Conservation (phyloP, 495 filamentous ascomycete genomes). For the Staphylotrichum longicolle region DNA sequence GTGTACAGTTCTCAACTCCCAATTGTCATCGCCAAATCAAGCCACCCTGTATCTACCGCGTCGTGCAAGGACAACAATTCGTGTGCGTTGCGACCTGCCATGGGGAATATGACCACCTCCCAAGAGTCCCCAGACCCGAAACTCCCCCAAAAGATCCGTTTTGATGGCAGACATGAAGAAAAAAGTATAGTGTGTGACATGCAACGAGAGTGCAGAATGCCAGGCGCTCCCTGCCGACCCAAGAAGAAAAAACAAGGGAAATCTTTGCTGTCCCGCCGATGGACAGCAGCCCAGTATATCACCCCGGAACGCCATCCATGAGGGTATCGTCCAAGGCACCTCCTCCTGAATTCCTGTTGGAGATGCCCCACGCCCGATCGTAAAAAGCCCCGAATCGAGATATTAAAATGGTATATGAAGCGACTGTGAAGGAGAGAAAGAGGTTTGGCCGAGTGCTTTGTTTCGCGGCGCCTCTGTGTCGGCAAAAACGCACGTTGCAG, state of each 20-base stretch:
- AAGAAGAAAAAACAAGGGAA: constrained; percentile 11
- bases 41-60: constrained; percentile 13
- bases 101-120: constrained; percentile 1
- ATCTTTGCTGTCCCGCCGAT: constrained; percentile 1
- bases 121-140: background rate
- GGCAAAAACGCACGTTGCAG: constrained; percentile 5
- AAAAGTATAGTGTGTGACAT: constrained; percentile 10
- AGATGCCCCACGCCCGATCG: constrained; percentile 12
- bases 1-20: constrained; percentile 9
- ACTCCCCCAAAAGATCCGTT: constrained; percentile 14
- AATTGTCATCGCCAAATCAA: constrained; percentile 1
- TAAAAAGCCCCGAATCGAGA: background rate
- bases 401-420: constrained; percentile 15
- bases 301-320: constrained; percentile 30
- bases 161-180: constrained; percentile 11
- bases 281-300: constrained; percentile 14
- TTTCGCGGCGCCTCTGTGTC: background rate
- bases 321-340: constrained; percentile 28
- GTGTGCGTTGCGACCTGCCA: constrained; percentile 25
- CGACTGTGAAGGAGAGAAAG: constrained; percentile 9
- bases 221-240: constrained; percentile 10
- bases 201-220: constrained; percentile 29
- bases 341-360: constrained; percentile 12
- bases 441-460: background rate
- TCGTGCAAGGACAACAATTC: constrained; percentile 16